phyloP scores from a whole-genome alignment of 805 yeast species.

The Monosporozyma aerobia region DNA sequence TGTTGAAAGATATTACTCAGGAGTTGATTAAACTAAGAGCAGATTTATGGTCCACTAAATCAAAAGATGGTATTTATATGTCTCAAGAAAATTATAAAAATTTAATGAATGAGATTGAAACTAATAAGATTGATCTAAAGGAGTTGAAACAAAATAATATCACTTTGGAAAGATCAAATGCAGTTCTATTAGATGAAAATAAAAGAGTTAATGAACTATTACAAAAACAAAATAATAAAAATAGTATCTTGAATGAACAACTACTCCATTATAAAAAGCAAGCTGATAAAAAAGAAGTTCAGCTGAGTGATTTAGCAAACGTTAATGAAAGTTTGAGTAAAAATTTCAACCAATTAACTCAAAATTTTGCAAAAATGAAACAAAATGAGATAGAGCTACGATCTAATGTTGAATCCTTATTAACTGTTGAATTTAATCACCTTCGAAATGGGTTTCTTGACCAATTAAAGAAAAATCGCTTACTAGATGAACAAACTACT shows the following conservation, averaged over 20 bases:
- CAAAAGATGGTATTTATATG: conserved; percentile 58
- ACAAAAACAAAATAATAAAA: conserved; percentile 21
- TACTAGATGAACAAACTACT: background rate
- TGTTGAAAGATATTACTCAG: conserved; percentile 39
- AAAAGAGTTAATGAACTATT: conserved; percentile 20
- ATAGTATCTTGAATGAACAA: conserved; percentile 11
- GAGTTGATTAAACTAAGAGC: conserved; percentile 42
- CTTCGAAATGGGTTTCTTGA: background rate
- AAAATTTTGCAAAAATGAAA: background rate
- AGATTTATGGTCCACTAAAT: conserved; percentile 54
- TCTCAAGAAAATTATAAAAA: conserved; percentile 51
- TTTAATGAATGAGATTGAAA: conserved; percentile 40
- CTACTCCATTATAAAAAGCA: conserved; percentile 8
- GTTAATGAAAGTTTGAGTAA: background rate
- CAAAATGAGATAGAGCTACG: background rate
- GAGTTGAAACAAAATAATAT: conserved; percentile 39
- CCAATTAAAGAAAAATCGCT: background rate
- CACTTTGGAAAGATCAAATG: conserved; percentile 32
- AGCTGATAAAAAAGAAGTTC: conserved; percentile 19
- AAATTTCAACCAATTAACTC: background rate
- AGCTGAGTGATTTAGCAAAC: conserved; percentile 17
- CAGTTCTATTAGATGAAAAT: conserved; percentile 23
- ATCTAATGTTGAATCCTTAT: background rate
- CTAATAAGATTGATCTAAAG: conserved; percentile 40
- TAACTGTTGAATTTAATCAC: background rate